Evolutionary conservation across 768 basidiomycete species (phyloP).

Genomic region (Tulasnella sp.): DNA sequence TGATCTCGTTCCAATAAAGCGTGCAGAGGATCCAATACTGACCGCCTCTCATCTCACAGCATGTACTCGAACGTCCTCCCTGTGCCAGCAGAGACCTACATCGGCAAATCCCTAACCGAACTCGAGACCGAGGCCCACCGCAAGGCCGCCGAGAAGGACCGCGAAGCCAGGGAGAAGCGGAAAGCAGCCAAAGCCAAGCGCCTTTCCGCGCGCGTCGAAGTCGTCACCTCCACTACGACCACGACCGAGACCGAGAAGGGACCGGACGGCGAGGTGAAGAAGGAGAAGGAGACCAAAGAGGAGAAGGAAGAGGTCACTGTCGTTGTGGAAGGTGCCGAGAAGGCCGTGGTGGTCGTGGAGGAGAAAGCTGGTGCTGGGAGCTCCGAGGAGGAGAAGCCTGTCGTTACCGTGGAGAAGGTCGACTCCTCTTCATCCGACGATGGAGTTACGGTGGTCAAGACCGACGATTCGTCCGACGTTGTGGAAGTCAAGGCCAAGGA

Average conservation of each 20-base stretch:
- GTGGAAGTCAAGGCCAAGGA: background rate
- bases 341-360: background rate
- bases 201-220: conserved; percentile 4
- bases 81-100: background rate
- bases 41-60: background rate
- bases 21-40: background rate
- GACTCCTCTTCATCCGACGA: conserved; percentile 8
- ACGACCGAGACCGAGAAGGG: background rate
- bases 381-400: conserved; percentile 3
- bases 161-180: conserved; percentile 9
- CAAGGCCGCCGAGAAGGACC: background rate
- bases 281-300: conserved; percentile 25
- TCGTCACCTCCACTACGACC: conserved; percentile 7
- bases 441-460: conserved; percentile 16
- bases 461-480: conserved; percentile 11
- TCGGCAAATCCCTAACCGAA: conserved; percentile 14
- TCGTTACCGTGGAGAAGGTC: conserved; percentile 7
- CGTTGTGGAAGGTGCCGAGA: background rate
- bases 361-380: background rate
- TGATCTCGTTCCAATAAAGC: background rate
- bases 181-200: conserved; percentile 5
- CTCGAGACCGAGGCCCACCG: conserved; percentile 17
- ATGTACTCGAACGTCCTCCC: conserved; percentile 11
- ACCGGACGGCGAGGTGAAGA: background rate
- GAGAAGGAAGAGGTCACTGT: conserved; percentile 1